Conservation (phyloP, 2,329 filamentous ascomycete species). For the Epichloe scottii region DNA sequence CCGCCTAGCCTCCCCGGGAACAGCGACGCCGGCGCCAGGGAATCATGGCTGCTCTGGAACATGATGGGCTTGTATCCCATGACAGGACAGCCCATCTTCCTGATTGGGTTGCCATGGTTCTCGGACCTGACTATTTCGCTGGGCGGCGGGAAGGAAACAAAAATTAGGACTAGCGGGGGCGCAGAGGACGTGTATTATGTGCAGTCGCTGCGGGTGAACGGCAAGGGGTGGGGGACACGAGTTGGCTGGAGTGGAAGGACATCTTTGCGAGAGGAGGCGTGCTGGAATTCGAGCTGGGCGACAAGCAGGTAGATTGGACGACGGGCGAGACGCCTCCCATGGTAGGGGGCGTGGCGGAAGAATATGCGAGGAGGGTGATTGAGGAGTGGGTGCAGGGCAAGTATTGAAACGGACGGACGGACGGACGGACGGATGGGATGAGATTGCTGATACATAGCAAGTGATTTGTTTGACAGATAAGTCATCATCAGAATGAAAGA, state of each 20-base stretch:
- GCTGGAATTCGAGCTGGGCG: conserved; percentile 52
- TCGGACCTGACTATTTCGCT: conserved; percentile 45
- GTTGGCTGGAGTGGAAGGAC: conserved; percentile 55
- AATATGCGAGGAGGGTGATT: conserved; percentile 8
- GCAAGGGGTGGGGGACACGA: conserved; percentile 48
- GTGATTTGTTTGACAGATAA: too few relatives aligned
- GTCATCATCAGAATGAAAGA: too few relatives aligned
- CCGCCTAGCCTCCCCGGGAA: too few relatives aligned
- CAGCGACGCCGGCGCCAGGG: too few relatives aligned
- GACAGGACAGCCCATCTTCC: too few relatives aligned
- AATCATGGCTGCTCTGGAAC: too few relatives aligned
- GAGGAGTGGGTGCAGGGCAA: background rate
- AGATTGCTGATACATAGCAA: too few relatives aligned
- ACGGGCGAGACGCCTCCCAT: conserved; percentile 49
- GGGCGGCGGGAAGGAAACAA: conserved; percentile 38
- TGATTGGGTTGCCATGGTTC: conserved; percentile 14
- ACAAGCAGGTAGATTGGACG: conserved; percentile 39
- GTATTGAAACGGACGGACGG: background rate
- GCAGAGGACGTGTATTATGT: conserved; percentile 43
- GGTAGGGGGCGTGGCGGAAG: conserved; percentile 27
- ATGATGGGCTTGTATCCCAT: too few relatives aligned
- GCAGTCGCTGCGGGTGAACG: conserved; percentile 54
- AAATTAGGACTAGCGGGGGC: conserved; percentile 40
- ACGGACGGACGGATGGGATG: too few relatives aligned
- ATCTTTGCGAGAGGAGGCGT: conserved; percentile 51